Conservation (phyloP, 2,329 filamentous ascomycete genomes). For the Pseudogymnoascus sp. region DNA sequence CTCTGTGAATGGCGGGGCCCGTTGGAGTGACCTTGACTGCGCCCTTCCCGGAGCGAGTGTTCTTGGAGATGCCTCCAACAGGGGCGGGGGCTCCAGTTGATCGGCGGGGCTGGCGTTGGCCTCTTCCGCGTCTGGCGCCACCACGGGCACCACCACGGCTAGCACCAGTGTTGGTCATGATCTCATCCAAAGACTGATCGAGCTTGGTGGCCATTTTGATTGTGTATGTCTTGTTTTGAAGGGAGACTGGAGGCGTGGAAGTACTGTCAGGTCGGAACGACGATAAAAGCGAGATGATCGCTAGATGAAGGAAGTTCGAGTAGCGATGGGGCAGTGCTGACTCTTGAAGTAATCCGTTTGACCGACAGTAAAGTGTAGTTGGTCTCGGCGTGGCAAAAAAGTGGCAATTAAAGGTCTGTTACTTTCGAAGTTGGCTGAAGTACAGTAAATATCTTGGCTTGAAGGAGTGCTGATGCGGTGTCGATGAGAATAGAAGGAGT, state of each 20-base stretch:
- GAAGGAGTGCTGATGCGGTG: constrained; percentile 2
- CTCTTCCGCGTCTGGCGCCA: constrained; percentile 36
- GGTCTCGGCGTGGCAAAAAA: constrained; percentile 21
- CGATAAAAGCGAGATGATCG: constrained; percentile 20
- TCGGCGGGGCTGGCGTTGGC: constrained; percentile 36
- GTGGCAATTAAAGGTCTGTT: constrained; percentile 22
- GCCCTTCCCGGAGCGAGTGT: constrained; percentile 53
- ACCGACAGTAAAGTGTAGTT: constrained; percentile 21
- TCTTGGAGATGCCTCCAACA: constrained; percentile 79
- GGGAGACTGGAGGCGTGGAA: constrained; percentile 18
- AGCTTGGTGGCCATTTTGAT: constrained; percentile 85
- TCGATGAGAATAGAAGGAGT: constrained; percentile 7
- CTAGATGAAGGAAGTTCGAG: constrained; percentile 19
- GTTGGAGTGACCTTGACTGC: constrained; percentile 56
- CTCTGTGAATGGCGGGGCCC: constrained; percentile 57
- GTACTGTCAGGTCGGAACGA: constrained; percentile 27
- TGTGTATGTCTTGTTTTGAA: constrained; percentile 16
- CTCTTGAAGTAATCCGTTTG: constrained; percentile 21
- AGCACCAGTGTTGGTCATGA: constrained; percentile 59
- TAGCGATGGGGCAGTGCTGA: constrained; percentile 23
- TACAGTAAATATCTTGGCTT: constrained; percentile 4
- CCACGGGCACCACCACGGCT: constrained; percentile 16
- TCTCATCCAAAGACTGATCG: constrained; percentile 94
- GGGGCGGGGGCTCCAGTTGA: constrained; percentile 49
- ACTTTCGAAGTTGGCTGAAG: constrained; percentile 8